These are phyloP conservation scores for Hemileccinum impolitum DNA, from an alignment of 768 basidiomycete genomes.

Conservation along the genomic window DNA sequence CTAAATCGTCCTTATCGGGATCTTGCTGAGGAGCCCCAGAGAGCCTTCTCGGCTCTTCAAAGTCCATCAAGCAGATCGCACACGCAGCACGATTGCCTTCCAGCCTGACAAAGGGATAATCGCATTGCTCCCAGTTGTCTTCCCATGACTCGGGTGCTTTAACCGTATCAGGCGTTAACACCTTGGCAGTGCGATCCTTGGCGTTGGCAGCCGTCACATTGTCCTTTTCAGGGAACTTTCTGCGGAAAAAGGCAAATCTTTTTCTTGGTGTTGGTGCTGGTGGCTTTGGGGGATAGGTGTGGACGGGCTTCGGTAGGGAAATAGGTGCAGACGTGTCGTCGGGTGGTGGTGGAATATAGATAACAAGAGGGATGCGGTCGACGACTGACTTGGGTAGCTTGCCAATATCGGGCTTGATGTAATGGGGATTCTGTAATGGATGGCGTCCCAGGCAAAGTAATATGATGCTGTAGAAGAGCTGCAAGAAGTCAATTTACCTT, in stretches of 20 bases:
- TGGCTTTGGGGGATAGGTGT: slow-evolving; percentile 61
- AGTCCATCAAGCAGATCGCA: slow-evolving; percentile 83
- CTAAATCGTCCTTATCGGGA: slow-evolving; percentile 22
- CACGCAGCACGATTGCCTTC: slow-evolving; percentile 83
- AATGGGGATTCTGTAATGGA: slow-evolving; percentile 68
- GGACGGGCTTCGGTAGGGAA: slow-evolving; percentile 45
- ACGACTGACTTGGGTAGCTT: slow-evolving; percentile 70
- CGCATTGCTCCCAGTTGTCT: slow-evolving; percentile 71
- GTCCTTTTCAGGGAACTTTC: slow-evolving; percentile 26
- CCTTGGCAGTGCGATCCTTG: slow-evolving; percentile 17
- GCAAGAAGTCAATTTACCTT: slow-evolving; percentile 5
- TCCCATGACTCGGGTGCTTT: slow-evolving; percentile 59
- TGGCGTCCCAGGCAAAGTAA: slow-evolving; percentile 78
- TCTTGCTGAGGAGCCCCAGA: slow-evolving; percentile 26
- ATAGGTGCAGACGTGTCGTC: slow-evolving; percentile 38
- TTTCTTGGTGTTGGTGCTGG: slow-evolving; percentile 32
- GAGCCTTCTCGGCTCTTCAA: slow-evolving; percentile 61
- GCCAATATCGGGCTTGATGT: slow-evolving; percentile 75
- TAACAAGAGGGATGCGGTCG: slow-evolving; percentile 76
- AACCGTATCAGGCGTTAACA: slow-evolving; percentile 10
- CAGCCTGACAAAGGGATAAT: slow-evolving; percentile 78
- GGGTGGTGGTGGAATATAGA: slow-evolving; percentile 82
- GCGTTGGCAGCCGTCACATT: slow-evolving; percentile 7
- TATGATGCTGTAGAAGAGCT: slow-evolving; percentile 78
- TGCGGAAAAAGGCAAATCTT: slow-evolving; percentile 53